A percentile compares a stretch with the other conserved stretches of the same genome.
These are phyloP conservation scores for Colletotrichum sp. DNA, from an alignment of 2,329 filamentous ascomycete genomes.

Conservation along the genomic window DNA sequence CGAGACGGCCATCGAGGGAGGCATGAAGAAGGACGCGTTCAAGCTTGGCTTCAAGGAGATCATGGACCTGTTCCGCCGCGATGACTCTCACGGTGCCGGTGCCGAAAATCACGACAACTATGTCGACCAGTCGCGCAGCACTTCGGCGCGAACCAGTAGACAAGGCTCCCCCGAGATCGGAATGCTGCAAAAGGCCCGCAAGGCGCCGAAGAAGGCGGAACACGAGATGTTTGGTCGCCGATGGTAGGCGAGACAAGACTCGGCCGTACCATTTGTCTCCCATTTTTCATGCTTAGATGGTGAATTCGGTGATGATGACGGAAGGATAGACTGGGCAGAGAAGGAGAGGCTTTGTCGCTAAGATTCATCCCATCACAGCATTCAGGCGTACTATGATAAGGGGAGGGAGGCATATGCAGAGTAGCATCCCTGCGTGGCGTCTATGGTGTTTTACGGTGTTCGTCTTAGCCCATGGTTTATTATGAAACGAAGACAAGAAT, in stretches of 20 bases:
- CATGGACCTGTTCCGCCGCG: constrained; percentile 74
- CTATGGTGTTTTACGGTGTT: neutral
- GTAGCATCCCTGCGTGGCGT: neutral
- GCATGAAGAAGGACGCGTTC: constrained; percentile 72
- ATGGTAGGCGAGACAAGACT: neutral
- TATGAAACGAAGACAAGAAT: neutral
- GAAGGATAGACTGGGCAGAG: neutral
- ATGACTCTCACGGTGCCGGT: neutral
- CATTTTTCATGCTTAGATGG: neutral
- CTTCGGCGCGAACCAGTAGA: constrained; percentile 5
- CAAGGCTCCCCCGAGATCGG: constrained; percentile 5
- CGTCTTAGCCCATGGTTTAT: neutral
- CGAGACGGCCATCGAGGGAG: constrained; percentile 87
- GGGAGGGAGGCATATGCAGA: neutral
- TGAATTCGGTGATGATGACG: neutral
- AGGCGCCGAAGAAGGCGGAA: constrained; percentile 33
- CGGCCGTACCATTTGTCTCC: neutral
- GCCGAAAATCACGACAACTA: neutral
- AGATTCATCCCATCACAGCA: neutral
- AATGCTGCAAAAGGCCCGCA: constrained; percentile 19
- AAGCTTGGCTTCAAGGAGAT: constrained; percentile 95
- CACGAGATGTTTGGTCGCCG: constrained; percentile 18
- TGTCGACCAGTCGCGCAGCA: neutral
- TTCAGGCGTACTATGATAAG: neutral
- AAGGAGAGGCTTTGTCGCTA: neutral